Conservation (phyloP, 2,329 filamentous ascomycete genomes). For the Fusarium mangiferae region DNA sequence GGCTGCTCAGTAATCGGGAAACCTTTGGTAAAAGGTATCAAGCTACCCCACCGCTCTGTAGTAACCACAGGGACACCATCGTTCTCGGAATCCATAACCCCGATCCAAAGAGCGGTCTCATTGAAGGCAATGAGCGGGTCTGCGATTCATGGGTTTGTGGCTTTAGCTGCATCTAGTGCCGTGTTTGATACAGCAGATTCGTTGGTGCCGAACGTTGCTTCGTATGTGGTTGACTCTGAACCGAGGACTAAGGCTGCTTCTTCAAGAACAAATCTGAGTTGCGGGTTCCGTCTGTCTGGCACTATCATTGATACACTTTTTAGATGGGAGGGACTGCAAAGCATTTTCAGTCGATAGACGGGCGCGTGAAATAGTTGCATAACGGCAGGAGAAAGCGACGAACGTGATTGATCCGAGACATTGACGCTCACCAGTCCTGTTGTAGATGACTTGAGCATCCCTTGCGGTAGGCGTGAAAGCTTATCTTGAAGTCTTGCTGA, state of each 20-base stretch:
- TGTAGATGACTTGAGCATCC: not conserved
- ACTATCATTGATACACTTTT: not conserved
- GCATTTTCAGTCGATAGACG: conserved; percentile 2
- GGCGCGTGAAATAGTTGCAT: conserved; percentile 8
- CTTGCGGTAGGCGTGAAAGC: not conserved
- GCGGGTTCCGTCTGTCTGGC: not conserved
- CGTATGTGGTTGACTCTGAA: not conserved
- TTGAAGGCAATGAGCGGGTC: conserved; percentile 20
- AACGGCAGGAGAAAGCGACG: not conserved
- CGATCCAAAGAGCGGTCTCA: conserved; percentile 6
- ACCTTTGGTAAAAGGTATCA: not conserved
- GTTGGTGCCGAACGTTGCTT: not conserved
- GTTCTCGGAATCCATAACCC: not conserved
- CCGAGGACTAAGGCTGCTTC: not conserved
- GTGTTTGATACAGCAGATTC: not conserved
- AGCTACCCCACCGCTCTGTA: not conserved
- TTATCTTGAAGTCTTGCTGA: not conserved
- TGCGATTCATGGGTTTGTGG: not conserved
- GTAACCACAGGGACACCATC: not conserved
- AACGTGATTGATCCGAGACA: not conserved
- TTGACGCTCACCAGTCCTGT: conserved; percentile 9
- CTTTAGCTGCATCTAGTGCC: not conserved
- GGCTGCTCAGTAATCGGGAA: not conserved
- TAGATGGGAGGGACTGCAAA: not conserved
- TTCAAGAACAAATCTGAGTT: conserved; percentile 9